Evolutionary conservation across 495 filamentous ascomycete genomes (phyloP), one percentile per base, ranked within the genome.

Genomic region (Penicillium antarcticum): DNA sequence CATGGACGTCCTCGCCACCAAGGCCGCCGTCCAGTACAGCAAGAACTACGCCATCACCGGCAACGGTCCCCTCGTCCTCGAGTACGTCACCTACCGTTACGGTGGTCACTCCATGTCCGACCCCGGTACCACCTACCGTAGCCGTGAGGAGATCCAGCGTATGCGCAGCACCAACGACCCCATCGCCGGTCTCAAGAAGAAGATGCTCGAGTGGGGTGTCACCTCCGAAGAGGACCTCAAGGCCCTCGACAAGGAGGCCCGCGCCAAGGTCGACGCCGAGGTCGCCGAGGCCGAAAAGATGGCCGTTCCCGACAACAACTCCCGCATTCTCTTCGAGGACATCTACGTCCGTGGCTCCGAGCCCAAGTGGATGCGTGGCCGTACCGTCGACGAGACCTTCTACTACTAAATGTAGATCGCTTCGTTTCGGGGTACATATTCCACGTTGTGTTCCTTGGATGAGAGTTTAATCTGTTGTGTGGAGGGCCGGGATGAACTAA

Each of bases 81-180:
- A 98, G 77, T 98, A 95, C 73, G 92, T 98, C 66, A 98, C 94
- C 62, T 98, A 98, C 86, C 87, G 94, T 52, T 98, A 98, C 72
- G 94, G 94, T 67, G 94, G 94, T 41, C 94, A 98, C 85, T 95
- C 89, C 69, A 98, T 98, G 94, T 95, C 89, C 68, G 94, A 98
- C 72, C 94, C 94, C 49, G 94, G 94, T 70, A 98, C 94, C 67
- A 98, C 94, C 57, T 98, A 98, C 84, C 88, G 94, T 65, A 96
- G 91, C 61, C 92, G 94, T 71, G 94, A 98, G 77, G 94, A 98
- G 77, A 95, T 98, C 68, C 92, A 96, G 79, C 89, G 91, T 74
- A 98, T 98, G 94, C 89, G 94, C 63, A 91, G 86, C 61, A 97
- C 95, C 72, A 87, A 98, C 74, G 94, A 98, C 78, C 91, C 94